These are phyloP conservation scores for Eragrostis curvula DNA, from an alignment of 176 grass and related monocot species.

Conservation along the genomic window DNA sequence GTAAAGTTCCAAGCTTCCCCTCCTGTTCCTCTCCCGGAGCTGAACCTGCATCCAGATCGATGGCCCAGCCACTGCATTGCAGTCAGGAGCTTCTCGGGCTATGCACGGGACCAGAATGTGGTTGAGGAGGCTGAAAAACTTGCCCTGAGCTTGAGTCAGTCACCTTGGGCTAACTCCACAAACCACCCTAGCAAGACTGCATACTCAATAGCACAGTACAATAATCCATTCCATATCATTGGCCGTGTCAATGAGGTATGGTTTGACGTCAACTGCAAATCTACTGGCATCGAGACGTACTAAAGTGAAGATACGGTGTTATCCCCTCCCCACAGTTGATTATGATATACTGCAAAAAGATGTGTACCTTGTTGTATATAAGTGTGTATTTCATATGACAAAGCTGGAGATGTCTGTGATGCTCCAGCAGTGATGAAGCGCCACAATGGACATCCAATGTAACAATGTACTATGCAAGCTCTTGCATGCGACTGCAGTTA, in stretches of 20 bases:
- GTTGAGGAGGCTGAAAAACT: conserved; percentile 85
- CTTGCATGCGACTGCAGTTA: background rate
- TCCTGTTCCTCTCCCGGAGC: conserved; percentile 74
- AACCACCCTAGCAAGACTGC: conserved; percentile 50
- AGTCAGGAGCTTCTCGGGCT: conserved; percentile 68
- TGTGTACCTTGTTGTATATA: background rate
- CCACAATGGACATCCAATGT: background rate
- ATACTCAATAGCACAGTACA: conserved; percentile 88
- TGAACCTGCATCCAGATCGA: conserved; percentile 68
- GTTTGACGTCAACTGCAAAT: conserved; percentile 68
- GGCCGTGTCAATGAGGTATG: conserved; percentile 86
- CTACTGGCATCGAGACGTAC: conserved; percentile 51
- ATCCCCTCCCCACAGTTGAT: background rate
- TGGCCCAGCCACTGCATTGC: conserved; percentile 81
- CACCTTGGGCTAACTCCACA: conserved; percentile 69
- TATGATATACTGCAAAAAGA: background rate
- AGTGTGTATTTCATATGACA: background rate
- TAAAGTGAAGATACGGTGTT: conserved; percentile 38
- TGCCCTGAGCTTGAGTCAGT: conserved; percentile 61
- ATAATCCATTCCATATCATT: conserved; percentile 65
- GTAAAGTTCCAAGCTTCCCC: conserved; percentile 77
- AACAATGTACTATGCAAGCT: background rate
- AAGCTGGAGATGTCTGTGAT: background rate
- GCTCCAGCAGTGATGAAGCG: background rate
- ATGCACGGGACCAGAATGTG: conserved; percentile 66